A percentile compares a stretch with the other conserved stretches of the same genome.
phyloP scores from a whole-genome alignment of 495 filamentous ascomycete species.

The Neurospora hispaniola region DNA sequence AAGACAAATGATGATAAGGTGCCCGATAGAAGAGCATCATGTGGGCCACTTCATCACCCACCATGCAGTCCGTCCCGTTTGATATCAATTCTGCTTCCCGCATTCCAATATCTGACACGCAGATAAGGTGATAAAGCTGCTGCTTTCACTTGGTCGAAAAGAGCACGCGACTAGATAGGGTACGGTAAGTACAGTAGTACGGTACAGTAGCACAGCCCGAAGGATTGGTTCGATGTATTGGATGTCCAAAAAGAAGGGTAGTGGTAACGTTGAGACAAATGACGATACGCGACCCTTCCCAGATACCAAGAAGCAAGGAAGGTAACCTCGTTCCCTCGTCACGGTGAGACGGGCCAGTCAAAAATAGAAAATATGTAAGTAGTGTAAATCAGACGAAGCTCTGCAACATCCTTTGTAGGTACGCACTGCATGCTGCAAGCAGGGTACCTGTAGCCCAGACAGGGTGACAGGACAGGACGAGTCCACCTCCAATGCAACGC shows the following conservation, averaged over 20 bases:
- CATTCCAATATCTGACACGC: background rate
- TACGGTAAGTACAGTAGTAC: background rate
- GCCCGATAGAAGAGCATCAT: background rate
- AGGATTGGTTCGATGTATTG: background rate
- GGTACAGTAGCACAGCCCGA: background rate
- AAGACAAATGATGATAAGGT: background rate
- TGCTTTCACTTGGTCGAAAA: background rate
- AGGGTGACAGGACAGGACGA: background rate
- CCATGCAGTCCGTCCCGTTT: background rate
- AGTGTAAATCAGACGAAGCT: background rate
- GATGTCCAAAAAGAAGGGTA: background rate
- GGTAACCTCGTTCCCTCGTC: background rate
- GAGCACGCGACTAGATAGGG: background rate
- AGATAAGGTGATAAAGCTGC: background rate
- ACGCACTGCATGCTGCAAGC: background rate
- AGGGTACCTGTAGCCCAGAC: background rate
- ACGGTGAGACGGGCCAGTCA: background rate
- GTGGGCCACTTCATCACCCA: background rate
- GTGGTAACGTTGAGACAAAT: background rate
- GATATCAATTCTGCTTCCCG: background rate
- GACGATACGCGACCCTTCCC: background rate
- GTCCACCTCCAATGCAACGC: background rate
- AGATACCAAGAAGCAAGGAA: background rate
- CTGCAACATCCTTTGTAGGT: background rate
- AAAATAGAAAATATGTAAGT: background rate